phyloP scores from a whole-genome alignment of 192 early-diverging fungal species.

The Podila minutissima region DNA sequence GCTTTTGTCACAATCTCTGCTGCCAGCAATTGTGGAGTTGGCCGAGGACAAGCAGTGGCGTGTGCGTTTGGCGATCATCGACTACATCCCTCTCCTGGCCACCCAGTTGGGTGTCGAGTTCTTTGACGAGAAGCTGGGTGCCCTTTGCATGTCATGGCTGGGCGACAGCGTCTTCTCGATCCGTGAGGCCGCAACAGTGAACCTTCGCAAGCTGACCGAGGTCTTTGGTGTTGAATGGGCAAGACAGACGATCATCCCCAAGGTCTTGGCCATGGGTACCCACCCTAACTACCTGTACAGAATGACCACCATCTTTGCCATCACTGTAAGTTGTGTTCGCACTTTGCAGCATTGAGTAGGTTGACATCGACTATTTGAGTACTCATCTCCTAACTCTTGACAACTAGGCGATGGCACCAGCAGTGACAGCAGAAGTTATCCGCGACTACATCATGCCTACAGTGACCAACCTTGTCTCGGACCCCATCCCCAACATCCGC shows the following conservation, averaged over 20 bases:
- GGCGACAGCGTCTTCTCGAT: slow-evolving; percentile 97
- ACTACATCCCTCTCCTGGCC: slow-evolving; percentile 98
- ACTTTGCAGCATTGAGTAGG: not conserved
- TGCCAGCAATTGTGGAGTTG: slow-evolving; percentile 98
- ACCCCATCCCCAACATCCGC: slow-evolving; percentile 99
- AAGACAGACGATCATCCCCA: slow-evolving; percentile 91
- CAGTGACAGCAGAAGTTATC: slow-evolving; percentile 87
- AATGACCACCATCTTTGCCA: slow-evolving; percentile 98
- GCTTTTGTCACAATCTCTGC: slow-evolving; percentile 93
- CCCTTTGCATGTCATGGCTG: slow-evolving; percentile 98
- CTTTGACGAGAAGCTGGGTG: slow-evolving; percentile 96
- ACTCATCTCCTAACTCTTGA: not conserved
- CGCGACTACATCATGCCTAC: slow-evolving; percentile 91
- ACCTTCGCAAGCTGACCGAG: slow-evolving; percentile 95
- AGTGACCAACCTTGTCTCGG: slow-evolving; percentile 81
- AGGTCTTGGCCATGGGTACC: slow-evolving; percentile 89
- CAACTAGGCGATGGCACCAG: slow-evolving; percentile 83
- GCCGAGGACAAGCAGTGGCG: slow-evolving; percentile 99
- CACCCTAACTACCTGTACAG: slow-evolving; percentile 97
- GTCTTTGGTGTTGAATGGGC: slow-evolving; percentile 99
- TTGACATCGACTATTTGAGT: not conserved
- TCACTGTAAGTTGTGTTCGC: slow-evolving; percentile 71
- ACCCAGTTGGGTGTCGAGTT: slow-evolving; percentile 95
- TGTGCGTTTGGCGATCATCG: slow-evolving; percentile 98
- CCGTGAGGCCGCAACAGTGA: slow-evolving; percentile 95